Base-by-base conservation (phyloP, 2,329 filamentous ascomycete genomes). In the Colletotrichum sansevieriae region DNA sequence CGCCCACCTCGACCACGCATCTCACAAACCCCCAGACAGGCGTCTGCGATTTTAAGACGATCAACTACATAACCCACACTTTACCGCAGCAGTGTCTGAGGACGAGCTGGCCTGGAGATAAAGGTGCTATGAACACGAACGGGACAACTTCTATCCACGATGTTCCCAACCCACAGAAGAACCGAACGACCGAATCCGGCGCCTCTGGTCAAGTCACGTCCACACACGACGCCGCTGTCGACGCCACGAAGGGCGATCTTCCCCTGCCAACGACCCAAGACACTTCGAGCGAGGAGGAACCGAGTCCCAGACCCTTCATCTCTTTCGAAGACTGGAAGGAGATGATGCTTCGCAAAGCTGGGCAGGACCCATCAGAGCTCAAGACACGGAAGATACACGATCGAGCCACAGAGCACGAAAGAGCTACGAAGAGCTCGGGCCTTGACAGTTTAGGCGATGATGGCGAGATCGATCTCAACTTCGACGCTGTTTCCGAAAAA, bases 321-420 rank as follows among this genome's bases (percentile, higher is more conserved):
- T 98, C 96, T 0, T 99, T 99, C 74, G 96, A 98, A 77, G 95
- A 98, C 75, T 99, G 96, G 96, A 98, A 97, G 82, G 93, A 92
- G 75, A 92, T 95, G 83, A 97, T 97, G 81, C 83, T 98, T 18
- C 92, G 91, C 59, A 93, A 94, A 76, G 91, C 89, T 3, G 95
- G 94, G 12, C 95, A 98, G 76, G 86, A 88, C 62, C 63, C 67
- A 15, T 41, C 51, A 5, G 67, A 92, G 81, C 72, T 93, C 86
- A 79, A 90, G 86, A 79, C 85, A 86, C 76, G 92, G 82, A 77
- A 88, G 84, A 72, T 85, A 75, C 78, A 84, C 82, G 79, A 87
- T 77, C 75, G 82, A 76, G 71, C 82, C 77, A 75, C 81, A 76
- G 84, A 85, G 49, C 82, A 79, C 68, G 87, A 85, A 71, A 71